A percentile compares a stretch with the other conserved stretches of the same genome.
These are phyloP conservation scores for Lupinus albus DNA, from an alignment of 306 rosid species.

Conservation along the genomic window DNA sequence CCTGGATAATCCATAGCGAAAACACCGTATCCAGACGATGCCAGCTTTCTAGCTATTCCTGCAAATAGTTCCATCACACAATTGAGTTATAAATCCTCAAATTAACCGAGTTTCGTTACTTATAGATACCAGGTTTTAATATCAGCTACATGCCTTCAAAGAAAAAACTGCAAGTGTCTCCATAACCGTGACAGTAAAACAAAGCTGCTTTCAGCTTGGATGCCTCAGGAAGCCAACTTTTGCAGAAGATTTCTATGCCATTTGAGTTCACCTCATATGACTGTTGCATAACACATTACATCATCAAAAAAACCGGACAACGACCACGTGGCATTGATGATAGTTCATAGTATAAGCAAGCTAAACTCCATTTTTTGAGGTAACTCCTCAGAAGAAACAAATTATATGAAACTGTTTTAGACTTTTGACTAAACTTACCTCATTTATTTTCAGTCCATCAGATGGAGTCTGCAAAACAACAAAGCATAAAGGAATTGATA, in stretches of 20 bases:
- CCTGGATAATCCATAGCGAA: constrained; percentile 97
- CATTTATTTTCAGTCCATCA: constrained; percentile 67
- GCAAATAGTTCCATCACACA: constrained; percentile 34
- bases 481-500: constrained; percentile 23
- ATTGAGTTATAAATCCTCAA: constrained; percentile 33
- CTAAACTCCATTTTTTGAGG: not conserved
- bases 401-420: constrained; percentile 24
- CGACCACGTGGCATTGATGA: constrained; percentile 5
- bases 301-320: constrained; percentile 19
- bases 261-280: constrained; percentile 73
- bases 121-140: constrained; percentile 23
- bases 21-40: constrained; percentile 72
- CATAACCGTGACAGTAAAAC: constrained; percentile 91
- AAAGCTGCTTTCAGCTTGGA: constrained; percentile 70
- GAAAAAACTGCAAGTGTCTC: constrained; percentile 94
- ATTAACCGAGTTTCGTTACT: constrained; percentile 6
- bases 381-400: not conserved
- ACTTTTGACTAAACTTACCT: constrained; percentile 55
- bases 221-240: constrained; percentile 78
- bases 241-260: constrained; percentile 72
- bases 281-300: constrained; percentile 48
- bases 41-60: constrained; percentile 91
- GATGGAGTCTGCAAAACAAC: constrained; percentile 65
- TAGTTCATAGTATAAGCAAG: not conserved
- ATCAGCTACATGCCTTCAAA: constrained; percentile 76